Base-by-base conservation (phyloP, 1,139 yeast genomes). In the Debaryomyces subglobosus region DNA sequence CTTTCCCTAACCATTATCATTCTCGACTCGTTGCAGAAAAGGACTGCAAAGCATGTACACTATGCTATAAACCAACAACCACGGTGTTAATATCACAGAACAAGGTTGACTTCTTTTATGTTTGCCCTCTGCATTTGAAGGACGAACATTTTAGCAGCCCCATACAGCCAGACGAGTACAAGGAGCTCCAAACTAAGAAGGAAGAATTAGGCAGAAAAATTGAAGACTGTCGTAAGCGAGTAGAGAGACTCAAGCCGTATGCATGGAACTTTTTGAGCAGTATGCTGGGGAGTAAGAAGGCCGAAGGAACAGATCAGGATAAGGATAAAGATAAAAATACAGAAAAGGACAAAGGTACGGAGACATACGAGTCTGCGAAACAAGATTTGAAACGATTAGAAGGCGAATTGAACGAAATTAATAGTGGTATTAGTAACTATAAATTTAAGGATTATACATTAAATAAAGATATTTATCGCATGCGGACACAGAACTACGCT, bases 61-160 rank as follows among this genome's bases (percentile, higher is more conserved):
- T 88, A 29, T 89, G 96, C 66, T 84, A 74, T 61, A 84, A 84
- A 54, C 89, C 94, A 1, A 71, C 89, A 0, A 56, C 74, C 1
- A 72, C 80, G 0, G 96, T 88, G 2, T 67, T 88, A 33, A 75
- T 85, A n/a, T 72, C 84, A 2, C 67, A 66, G 2, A 71, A 69
- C 49, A 65, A 76, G 57, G 68, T 73, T 3, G 94, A 87, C 62
- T 86, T 84, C 72, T 85, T 89, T 62, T 87, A 86, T 61, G 73
- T 81, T 1, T 89, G 96, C 62, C 79, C 76, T 23, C 57, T 72
- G n/a, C 96, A 88, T 65, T 64, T 88, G 42, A 65, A 64, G 15
- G 95, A 88, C 58, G 64, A 74, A 1, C 72, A 77, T n/a, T 87
- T 87, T 65, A 90, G 88, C 3, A 64, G 67, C 2, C 82, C 88